Conservation (phyloP, 495 filamentous ascomycete species). For the Aspergillus sclerotiicarbonarius region DNA sequence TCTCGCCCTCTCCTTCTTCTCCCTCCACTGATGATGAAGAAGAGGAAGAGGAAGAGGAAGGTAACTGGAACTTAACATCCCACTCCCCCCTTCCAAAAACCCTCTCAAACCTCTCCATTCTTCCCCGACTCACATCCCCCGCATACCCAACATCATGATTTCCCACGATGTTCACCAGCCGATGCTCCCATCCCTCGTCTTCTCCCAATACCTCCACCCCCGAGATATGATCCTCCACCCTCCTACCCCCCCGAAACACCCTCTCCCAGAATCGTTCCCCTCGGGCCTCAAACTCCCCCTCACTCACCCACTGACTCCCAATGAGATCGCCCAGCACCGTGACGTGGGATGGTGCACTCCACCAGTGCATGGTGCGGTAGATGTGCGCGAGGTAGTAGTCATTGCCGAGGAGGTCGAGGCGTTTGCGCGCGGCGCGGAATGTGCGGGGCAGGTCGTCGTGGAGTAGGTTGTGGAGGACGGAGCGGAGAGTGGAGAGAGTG, state of each 20-base stretch:
- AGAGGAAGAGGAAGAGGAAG: not conserved
- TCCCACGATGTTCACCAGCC: conserved; percentile 84
- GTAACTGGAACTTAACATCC: conserved; percentile 67
- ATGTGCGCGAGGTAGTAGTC: conserved; percentile 94
- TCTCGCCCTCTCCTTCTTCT: conserved; percentile 12
- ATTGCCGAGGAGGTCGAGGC: conserved; percentile 85
- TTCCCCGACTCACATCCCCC: conserved; percentile 72
- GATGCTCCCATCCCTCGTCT: conserved; percentile 56
- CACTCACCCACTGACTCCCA: conserved; percentile 93
- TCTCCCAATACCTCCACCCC: not conserved
- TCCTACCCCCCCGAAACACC: conserved; percentile 68
- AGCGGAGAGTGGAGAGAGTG: conserved; percentile 39
- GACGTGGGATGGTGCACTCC: conserved; percentile 80
- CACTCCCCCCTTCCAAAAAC: conserved; percentile 86
- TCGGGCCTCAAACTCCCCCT: conserved; percentile 75
- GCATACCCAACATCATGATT: conserved; percentile 98
- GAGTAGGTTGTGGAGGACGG: conserved; percentile 50
- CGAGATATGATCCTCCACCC: conserved; percentile 23
- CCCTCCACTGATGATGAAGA: not conserved
- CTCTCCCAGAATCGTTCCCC: conserved; percentile 76
- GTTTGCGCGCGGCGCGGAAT: conserved; percentile 66
- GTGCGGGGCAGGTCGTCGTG: conserved; percentile 63
- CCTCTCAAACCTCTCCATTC: conserved; percentile 74
- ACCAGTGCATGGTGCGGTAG: conserved; percentile 81
- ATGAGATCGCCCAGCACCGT: conserved; percentile 87